Conservation (phyloP, 352 stramenopile genomes). For the Pythium coloratum region DNA sequence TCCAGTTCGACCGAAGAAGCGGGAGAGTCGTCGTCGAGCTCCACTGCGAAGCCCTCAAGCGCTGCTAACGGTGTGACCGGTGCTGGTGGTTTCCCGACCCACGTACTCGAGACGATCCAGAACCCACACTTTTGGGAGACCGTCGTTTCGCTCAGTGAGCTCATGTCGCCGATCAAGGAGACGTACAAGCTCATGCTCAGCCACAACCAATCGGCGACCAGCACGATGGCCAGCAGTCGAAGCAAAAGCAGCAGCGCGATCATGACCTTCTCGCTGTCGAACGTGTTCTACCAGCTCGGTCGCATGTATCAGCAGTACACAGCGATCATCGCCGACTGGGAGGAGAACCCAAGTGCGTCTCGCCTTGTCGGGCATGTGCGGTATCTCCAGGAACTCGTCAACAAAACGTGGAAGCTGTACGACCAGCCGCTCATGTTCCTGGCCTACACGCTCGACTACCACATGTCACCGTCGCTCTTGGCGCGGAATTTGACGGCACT, state of each 20-base stretch:
- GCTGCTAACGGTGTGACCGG: neutral
- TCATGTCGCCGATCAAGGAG: constrained; percentile 81
- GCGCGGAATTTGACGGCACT: constrained; percentile 49
- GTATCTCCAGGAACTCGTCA: constrained; percentile 55
- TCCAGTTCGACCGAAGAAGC: neutral
- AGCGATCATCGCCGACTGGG: constrained; percentile 67
- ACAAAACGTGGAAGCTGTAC: constrained; percentile 76
- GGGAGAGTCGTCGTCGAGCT: neutral
- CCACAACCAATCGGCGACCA: constrained; percentile 13
- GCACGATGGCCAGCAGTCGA: neutral
- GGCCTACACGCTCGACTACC: constrained; percentile 77
- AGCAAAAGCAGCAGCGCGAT: constrained; percentile 13
- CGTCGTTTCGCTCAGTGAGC: constrained; percentile 66
- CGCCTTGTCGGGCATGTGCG: constrained; percentile 56
- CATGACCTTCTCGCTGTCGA: constrained; percentile 55
- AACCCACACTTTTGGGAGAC: constrained; percentile 74
- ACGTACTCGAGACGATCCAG: constrained; percentile 57
- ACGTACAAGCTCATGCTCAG: constrained; percentile 65
- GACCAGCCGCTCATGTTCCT: constrained; percentile 72
- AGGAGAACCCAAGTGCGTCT: constrained; percentile 50
- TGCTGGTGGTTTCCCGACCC: constrained; percentile 31
- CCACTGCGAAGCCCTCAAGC: neutral
- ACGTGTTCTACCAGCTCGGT: constrained; percentile 79
- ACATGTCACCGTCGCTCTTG: constrained; percentile 50
- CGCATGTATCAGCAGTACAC: constrained; percentile 79